Conservation (phyloP, 2,329 filamentous ascomycete species). For the Fusarium zealandicum region DNA sequence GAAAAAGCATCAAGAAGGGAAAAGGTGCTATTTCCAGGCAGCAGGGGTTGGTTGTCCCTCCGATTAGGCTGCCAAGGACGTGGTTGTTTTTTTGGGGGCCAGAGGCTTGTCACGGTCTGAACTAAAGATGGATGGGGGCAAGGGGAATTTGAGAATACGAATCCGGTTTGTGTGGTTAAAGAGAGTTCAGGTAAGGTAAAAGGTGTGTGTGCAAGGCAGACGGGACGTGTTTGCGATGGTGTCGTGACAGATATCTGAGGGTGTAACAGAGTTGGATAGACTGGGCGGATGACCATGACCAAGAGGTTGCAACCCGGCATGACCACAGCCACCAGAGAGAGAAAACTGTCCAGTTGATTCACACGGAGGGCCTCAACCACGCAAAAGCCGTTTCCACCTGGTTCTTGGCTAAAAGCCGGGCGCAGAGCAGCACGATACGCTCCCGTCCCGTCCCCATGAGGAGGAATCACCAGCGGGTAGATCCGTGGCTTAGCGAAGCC, state of each 20-base stretch:
- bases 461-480: constrained; percentile 26
- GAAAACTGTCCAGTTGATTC: constrained; percentile 24
- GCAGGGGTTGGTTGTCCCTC: constrained; percentile 29
- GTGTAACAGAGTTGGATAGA: constrained; percentile 4
- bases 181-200: constrained; percentile 13
- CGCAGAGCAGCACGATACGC: background rate
- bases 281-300: constrained; percentile 29
- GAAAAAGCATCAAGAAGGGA: constrained; percentile 17
- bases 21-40: constrained; percentile 34
- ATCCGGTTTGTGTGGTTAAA: constrained; percentile 10
- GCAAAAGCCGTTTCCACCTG: background rate
- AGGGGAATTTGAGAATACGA: constrained; percentile 28
- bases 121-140: constrained; percentile 20
- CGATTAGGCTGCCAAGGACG: constrained; percentile 25
- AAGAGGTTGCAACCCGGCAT: constrained; percentile 31
- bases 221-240: constrained; percentile 26
- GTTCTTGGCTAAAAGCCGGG: background rate
- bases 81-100: constrained; percentile 12
- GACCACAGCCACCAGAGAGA: constrained; percentile 8
- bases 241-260: constrained; percentile 20
- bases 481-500: constrained; percentile 28
- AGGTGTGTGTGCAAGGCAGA: constrained; percentile 23
- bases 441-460: background rate
- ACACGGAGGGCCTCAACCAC: constrained; percentile 29
- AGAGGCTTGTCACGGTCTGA: background rate